Base-by-base conservation (phyloP, 2,329 filamentous ascomycete species). In the Fusarium tuaranense region DNA sequence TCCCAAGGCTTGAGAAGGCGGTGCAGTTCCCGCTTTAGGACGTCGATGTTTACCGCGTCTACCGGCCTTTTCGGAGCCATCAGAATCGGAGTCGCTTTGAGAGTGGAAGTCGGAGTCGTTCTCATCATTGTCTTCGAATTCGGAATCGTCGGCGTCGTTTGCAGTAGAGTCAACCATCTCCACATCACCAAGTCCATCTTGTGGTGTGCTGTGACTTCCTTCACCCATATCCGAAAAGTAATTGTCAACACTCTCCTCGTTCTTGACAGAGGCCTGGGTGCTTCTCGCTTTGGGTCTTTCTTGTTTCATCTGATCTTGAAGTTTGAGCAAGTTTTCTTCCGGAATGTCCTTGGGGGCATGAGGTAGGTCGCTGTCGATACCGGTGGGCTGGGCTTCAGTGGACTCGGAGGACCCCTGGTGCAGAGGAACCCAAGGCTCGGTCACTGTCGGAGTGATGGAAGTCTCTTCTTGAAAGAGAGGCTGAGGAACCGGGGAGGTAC, bases 1-100 rank as follows among this genome's bases (percentile, higher is more conserved):
- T 27, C 27, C 27, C 27, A 27, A 10, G 12, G 32, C 1, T 2
- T 14, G 12, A 5, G 22, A 2, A 7, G 14, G 2, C 18, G 27
- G 1, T 0, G 3, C 2, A 13, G 7, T 18, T 8, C 1, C 4
- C 7, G 32, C 2, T 2, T 57, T 51, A 0, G 22, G 1, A 13
- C 27, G 58, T 9, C 0, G 6, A 10, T 13, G 9, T 5, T 69
- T 55, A 1, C 4, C 38, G 0, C 5, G 36, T 39, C 9, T 25
- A 3, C 27, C 48, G 7, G 30, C 22, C 0, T 39, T n/a, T 7
- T 60, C 30, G 2, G 41, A 60, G 0, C 2, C 8, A 36, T 65
- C 59, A 4, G 32, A 38, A 6, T 69, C 59, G 0, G 68, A 55
- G 7, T 16, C n/a, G 7, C 34, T 36, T 38, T 3, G 2, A 39